Evolutionary conservation across 495 filamentous ascomycete species (phyloP).

Genomic region (Chlorociboria aeruginascens): DNA sequence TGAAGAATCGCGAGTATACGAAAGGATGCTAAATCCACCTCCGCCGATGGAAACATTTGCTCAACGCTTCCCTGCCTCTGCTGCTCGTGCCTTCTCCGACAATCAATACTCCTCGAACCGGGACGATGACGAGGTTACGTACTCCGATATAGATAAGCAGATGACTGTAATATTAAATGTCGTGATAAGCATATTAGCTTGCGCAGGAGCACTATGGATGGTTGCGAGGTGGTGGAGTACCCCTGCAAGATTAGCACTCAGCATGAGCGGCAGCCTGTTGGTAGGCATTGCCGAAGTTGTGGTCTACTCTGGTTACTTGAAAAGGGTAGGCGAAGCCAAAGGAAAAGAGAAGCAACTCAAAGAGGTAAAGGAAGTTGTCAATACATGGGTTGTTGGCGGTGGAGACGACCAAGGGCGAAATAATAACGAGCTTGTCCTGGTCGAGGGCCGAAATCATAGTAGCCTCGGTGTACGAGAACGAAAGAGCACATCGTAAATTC

Average conservation of each 20-base stretch:
- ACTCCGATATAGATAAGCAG: conserved; percentile 63
- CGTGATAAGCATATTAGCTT: conserved; percentile 58
- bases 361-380: conserved; percentile 31
- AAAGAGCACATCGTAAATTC: too few relatives aligned
- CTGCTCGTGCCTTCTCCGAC: conserved; percentile 33
- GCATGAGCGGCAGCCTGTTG: conserved; percentile 51
- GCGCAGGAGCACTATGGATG: conserved; percentile 61
- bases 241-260: conserved; percentile 54
- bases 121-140: conserved; percentile 44
- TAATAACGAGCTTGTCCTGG: too few relatives aligned
- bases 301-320: conserved; percentile 77
- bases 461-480: too few relatives aligned
- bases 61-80: conserved; percentile 39
- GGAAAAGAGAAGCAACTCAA: conserved; percentile 46
- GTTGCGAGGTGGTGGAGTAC: conserved; percentile 57
- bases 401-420: not conserved
- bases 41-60: conserved; percentile 42
- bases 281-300: conserved; percentile 81
- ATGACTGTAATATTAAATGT: conserved; percentile 65
- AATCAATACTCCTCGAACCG: conserved; percentile 24
- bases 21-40: conserved; percentile 55
- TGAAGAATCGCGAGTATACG: conserved; percentile 68
- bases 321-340: conserved; percentile 63
- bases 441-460: too few relatives aligned
- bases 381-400: conserved; percentile 18